Percentiles rank a stretch among this genome's conserved stretches.
Evolutionary conservation across 2,329 filamentous ascomycete species (phyloP).

Genomic region (Myriosclerotinia scirpicola): DNA sequence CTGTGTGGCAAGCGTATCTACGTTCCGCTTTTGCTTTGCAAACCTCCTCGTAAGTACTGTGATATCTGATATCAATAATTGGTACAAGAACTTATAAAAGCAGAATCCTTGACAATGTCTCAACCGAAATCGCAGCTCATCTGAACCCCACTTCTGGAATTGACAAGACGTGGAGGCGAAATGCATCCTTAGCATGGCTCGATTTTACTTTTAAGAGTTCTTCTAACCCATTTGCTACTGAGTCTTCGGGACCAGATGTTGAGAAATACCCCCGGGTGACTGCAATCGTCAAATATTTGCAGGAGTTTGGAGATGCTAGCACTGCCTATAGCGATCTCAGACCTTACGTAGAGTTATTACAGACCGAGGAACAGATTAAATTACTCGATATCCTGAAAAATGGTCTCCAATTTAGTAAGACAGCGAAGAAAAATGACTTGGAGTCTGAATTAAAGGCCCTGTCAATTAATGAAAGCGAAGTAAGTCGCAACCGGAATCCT

Average conservation of each 20-base stretch:
- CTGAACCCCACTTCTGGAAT: conserved; percentile 36
- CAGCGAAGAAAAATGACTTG: not conserved
- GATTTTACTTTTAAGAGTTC: conserved; percentile 32
- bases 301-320: conserved; percentile 36
- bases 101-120: conserved; percentile 24
- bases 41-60: conserved; percentile 33
- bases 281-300: conserved; percentile 36
- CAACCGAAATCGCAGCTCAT: conserved; percentile 38
- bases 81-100: conserved; percentile 10
- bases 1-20: conserved; percentile 40
- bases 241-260: conserved; percentile 8
- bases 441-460: conserved; percentile 1
- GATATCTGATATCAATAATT: not conserved
- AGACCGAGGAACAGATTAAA: conserved; percentile 28
- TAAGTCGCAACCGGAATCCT: not conserved
- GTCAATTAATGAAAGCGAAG: conserved; percentile 17
- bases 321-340: conserved; percentile 40
- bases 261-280: conserved; percentile 24
- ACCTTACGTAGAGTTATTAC: conserved; percentile 33
- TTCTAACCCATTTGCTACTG: conserved; percentile 18
- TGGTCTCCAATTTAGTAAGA: conserved; percentile 15
- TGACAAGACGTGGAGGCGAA: conserved; percentile 41
- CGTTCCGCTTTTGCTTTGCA: conserved; percentile 34
- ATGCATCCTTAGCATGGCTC: conserved; percentile 39
- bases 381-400: conserved; percentile 26